A percentile compares a stretch with the other conserved stretches of the same genome.
These are phyloP conservation scores for Wickerhamomyces queroliae DNA, from an alignment of 805 yeast species.

Conservation along the genomic window DNA sequence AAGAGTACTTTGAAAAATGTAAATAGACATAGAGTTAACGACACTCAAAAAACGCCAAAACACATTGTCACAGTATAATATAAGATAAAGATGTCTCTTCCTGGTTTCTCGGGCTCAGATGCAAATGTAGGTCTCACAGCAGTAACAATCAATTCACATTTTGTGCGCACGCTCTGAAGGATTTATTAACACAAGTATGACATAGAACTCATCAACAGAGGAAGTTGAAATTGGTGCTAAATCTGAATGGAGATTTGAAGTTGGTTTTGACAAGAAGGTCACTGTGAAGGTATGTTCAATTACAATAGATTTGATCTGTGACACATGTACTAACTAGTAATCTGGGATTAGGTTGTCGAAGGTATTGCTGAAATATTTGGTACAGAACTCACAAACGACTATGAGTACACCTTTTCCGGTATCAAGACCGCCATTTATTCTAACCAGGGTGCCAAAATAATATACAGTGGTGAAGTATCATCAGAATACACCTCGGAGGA, in stretches of 20 bases:
- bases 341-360: conserved; percentile 30
- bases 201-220: conserved; percentile 5
- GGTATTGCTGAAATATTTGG: conserved; percentile 93
- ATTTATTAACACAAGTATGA: background rate
- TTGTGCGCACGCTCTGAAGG: conserved; percentile 1
- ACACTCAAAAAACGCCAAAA: background rate
- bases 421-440: conserved; percentile 51
- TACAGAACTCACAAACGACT: conserved; percentile 77
- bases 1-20: too few relatives aligned
- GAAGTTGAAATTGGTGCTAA: conserved; percentile 22
- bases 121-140: conserved; percentile 2
- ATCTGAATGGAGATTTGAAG: conserved; percentile 76
- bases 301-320: background rate
- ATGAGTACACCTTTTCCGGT: conserved; percentile 52
- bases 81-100: conserved; percentile 9
- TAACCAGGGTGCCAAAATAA: conserved; percentile 57
- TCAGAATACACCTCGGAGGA: conserved; percentile 69
- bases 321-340: background rate
- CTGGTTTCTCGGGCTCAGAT: conserved; percentile 7
- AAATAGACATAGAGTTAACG: too few relatives aligned
- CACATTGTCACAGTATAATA: background rate
- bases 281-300: conserved; percentile 36
- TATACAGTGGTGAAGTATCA: conserved; percentile 32
- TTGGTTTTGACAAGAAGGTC: conserved; percentile 44
- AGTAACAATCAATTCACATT: background rate